These are phyloP conservation scores for Drechslerella stenobrocha DNA, from an alignment of 2,329 filamentous ascomycete genomes.

Conservation along the genomic window DNA sequence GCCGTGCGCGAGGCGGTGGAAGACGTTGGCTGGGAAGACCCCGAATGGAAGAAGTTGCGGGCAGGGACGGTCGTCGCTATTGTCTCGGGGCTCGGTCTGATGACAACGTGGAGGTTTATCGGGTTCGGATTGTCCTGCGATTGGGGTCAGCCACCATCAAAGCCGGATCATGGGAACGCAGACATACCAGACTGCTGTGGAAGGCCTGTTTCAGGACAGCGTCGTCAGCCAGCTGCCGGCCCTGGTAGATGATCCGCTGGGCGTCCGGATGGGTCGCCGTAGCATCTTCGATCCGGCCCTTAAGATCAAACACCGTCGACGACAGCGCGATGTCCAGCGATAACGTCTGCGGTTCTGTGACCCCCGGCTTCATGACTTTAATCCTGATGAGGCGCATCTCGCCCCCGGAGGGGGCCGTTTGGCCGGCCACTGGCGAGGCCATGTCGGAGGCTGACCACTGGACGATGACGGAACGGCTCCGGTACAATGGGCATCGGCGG, in stretches of 20 bases:
- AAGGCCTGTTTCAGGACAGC: constrained; percentile 17
- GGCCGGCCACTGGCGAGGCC: constrained; percentile 12
- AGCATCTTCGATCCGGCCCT: constrained; percentile 7
- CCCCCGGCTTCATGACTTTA: constrained; percentile 24
- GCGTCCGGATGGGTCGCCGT: constrained; percentile 8
- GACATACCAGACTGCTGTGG: constrained; percentile 11
- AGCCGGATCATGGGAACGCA: background rate
- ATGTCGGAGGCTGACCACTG: constrained; percentile 1
- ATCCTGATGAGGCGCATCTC: constrained; percentile 8
- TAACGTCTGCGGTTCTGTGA: constrained; percentile 9
- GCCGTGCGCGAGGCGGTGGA: constrained; percentile 4
- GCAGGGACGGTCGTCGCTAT: constrained; percentile 4
- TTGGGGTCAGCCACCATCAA: background rate
- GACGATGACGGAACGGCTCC: too few relatives aligned
- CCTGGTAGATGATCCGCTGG: constrained; percentile 23
- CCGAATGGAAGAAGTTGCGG: constrained; percentile 13
- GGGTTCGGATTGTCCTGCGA: constrained; percentile 5
- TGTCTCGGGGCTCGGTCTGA: constrained; percentile 15
- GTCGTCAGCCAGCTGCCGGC: constrained; percentile 28
- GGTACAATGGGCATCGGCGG: too few relatives aligned
- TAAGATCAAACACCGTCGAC: constrained; percentile 28
- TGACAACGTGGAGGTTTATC: constrained; percentile 27
- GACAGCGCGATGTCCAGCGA: constrained; percentile 8
- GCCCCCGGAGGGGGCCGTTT: background rate
- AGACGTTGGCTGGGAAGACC: constrained; percentile 2